A percentile compares a stretch with the other conserved stretches of the same genome.
phyloP scores from a whole-genome alignment of 2,329 filamentous ascomycete genomes.

The Ophiognomonia clavigignenti-juglandacearum region DNA sequence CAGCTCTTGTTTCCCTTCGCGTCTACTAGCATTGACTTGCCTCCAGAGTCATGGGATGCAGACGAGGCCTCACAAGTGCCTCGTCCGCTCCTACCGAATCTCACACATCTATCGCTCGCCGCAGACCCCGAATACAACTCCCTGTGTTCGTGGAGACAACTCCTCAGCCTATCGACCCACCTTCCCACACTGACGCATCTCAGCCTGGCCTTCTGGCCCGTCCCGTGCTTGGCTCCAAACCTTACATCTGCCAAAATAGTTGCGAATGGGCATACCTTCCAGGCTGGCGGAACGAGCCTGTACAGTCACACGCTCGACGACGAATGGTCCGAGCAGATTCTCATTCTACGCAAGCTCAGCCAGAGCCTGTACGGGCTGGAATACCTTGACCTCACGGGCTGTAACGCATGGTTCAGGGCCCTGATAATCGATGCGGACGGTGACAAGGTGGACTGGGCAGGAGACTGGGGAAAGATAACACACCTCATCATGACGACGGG shows the following conservation, averaged over 20 bases:
- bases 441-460: constrained; percentile 49
- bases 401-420: constrained; percentile 48
- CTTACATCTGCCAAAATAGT: constrained; percentile 43
- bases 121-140: constrained; percentile 29
- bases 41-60: constrained; percentile 51
- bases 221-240: constrained; percentile 52
- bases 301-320: constrained; percentile 55
- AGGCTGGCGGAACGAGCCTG: constrained; percentile 50
- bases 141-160: constrained; percentile 52
- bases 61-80: constrained; percentile 27
- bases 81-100: constrained; percentile 44
- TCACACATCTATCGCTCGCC: constrained; percentile 58
- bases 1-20: constrained; percentile 44
- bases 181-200: constrained; percentile 54
- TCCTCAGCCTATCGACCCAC: constrained; percentile 49
- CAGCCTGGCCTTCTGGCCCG: constrained; percentile 58
- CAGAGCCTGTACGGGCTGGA: constrained; percentile 52
- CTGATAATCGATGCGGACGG: constrained; percentile 31
- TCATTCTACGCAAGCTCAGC: constrained; percentile 51
- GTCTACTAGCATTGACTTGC: constrained; percentile 16
- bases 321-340: constrained; percentile 56
- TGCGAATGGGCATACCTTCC: constrained; percentile 37
- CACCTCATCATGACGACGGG: constrained; percentile 41
- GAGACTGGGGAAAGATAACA: constrained; percentile 48
- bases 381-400: constrained; percentile 58